A percentile compares a stretch with the other conserved stretches of the same genome.
These are phyloP conservation scores for Backusella liffmaniae DNA, from an alignment of 192 early-diverging fungal species.

Conservation along the genomic window DNA sequence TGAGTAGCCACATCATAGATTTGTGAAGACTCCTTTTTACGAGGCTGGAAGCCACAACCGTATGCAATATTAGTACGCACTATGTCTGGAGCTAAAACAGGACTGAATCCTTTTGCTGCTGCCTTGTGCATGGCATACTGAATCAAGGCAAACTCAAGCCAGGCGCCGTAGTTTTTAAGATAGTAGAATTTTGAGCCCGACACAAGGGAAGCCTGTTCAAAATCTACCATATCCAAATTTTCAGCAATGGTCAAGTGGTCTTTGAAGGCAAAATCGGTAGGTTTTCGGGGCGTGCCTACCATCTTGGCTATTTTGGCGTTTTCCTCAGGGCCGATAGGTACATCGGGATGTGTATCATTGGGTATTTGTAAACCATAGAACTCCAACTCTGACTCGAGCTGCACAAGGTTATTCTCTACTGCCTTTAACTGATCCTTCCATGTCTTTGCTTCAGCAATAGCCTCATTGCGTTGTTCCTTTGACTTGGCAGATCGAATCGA, in stretches of 20 bases:
- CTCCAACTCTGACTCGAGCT: slow-evolving; percentile 55
- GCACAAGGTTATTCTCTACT: slow-evolving; percentile 43
- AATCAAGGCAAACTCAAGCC: slow-evolving; percentile 84
- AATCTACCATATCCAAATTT: slow-evolving; percentile 72
- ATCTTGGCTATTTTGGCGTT: slow-evolving; percentile 55
- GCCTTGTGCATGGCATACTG: slow-evolving; percentile 85
- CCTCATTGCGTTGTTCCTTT: slow-evolving; percentile 31
- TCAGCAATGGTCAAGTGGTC: slow-evolving; percentile 75
- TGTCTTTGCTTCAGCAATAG: slow-evolving; percentile 48
- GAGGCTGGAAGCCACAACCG: slow-evolving; percentile 89
- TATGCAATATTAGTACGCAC: slow-evolving; percentile 76
- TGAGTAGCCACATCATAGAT: slow-evolving; percentile 69
- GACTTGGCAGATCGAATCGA: slow-evolving; percentile 21
- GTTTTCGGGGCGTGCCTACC: slow-evolving; percentile 35
- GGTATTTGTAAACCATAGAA: slow-evolving; percentile 71
- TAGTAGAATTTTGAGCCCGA: slow-evolving; percentile 86
- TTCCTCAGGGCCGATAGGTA: slow-evolving; percentile 76
- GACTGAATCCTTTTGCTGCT: slow-evolving; percentile 66
- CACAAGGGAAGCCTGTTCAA: slow-evolving; percentile 77
- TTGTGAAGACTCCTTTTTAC: slow-evolving; percentile 76
- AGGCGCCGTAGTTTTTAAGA: slow-evolving; percentile 80
- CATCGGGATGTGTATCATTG: slow-evolving; percentile 72
- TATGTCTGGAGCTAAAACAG: slow-evolving; percentile 81
- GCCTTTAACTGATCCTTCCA: slow-evolving; percentile 62
- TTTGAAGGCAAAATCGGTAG: slow-evolving; percentile 28